Conservation (phyloP, 345 rosid species). For the Arabis hirsuta region DNA sequence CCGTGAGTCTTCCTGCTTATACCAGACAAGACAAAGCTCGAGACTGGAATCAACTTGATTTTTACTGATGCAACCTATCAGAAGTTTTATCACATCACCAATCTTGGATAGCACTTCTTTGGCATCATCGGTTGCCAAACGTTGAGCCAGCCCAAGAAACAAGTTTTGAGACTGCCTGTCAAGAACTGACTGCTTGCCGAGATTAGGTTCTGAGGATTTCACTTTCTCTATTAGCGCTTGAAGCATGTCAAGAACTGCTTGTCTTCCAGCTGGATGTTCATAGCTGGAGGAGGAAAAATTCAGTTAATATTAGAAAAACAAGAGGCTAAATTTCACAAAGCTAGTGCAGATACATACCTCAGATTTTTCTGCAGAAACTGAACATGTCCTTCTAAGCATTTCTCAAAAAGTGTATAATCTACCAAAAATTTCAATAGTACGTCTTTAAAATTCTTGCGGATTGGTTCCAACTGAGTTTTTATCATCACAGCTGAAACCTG, state of each 20-base stretch:
- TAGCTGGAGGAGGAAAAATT: slow-evolving; percentile 52
- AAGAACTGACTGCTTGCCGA: slow-evolving; percentile 43
- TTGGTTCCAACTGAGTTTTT: slow-evolving; percentile 61
- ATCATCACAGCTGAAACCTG: slow-evolving; percentile 76
- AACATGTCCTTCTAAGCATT: slow-evolving; percentile 56
- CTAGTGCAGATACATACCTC: slow-evolving; percentile 50
- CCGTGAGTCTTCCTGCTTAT: slow-evolving; percentile 53
- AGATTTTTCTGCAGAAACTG: slow-evolving; percentile 57
- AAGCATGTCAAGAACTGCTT: slow-evolving; percentile 80
- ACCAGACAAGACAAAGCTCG: slow-evolving; percentile 58
- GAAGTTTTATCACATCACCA: slow-evolving; percentile 57
- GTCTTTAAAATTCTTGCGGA: slow-evolving; percentile 70
- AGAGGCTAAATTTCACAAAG: not conserved
- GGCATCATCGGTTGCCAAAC: slow-evolving; percentile 66
- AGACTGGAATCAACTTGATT: slow-evolving; percentile 51
- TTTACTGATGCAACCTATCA: slow-evolving; percentile 52
- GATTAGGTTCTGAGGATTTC: slow-evolving; percentile 46
- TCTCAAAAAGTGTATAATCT: slow-evolving; percentile 54
- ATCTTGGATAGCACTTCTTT: slow-evolving; percentile 58
- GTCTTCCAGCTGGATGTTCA: slow-evolving; percentile 76
- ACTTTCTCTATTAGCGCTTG: slow-evolving; percentile 48
- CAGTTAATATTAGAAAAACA: not conserved
- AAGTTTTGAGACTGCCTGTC: slow-evolving; percentile 58
- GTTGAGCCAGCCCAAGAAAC: slow-evolving; percentile 56
- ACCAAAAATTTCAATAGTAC: slow-evolving; percentile 64